Conservation (phyloP, 305 asterid genomes). For the Fraxinus floribunda region DNA sequence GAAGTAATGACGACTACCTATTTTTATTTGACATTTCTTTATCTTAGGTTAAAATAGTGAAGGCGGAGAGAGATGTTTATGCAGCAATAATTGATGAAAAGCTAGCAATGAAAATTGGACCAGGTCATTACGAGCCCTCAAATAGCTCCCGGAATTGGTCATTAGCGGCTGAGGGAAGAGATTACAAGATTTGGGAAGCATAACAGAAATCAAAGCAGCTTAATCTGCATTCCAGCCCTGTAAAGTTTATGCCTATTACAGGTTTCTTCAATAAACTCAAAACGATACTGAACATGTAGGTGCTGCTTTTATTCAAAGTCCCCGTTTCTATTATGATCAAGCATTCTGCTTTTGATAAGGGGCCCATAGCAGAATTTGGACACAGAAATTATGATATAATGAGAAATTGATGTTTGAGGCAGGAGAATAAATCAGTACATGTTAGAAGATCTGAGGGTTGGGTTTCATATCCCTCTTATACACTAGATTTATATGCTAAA, state of each 20-base stretch:
- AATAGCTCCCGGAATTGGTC: slow-evolving; percentile 59
- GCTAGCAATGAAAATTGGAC: slow-evolving; percentile 88
- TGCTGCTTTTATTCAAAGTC: neutral
- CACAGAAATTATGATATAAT: neutral
- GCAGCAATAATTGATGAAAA: slow-evolving; percentile 82
- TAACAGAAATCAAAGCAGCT: slow-evolving; percentile 9
- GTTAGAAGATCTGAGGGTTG: neutral
- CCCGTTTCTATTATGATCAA: neutral
- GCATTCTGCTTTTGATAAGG: neutral
- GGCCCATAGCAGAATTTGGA: neutral
- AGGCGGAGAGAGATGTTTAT: slow-evolving; percentile 88
- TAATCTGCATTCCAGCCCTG: neutral
- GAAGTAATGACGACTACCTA: neutral
- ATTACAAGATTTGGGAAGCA: slow-evolving; percentile 86
- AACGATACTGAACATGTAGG: neutral
- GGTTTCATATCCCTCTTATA: slow-evolving; percentile 5
- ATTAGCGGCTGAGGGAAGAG: slow-evolving; percentile 59
- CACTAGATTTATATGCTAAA: neutral
- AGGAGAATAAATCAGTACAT: neutral
- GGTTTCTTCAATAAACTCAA: neutral
- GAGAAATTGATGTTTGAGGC: slow-evolving; percentile 6
- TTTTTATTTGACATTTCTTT: neutral
- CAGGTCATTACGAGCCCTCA: slow-evolving; percentile 82
- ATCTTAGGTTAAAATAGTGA: slow-evolving; percentile 62
- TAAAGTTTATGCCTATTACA: neutral